Evolutionary conservation across 2,329 filamentous ascomycete genomes (phyloP), one percentile per base, ranked within the genome.

Genomic region (Penicillium sp.): DNA sequence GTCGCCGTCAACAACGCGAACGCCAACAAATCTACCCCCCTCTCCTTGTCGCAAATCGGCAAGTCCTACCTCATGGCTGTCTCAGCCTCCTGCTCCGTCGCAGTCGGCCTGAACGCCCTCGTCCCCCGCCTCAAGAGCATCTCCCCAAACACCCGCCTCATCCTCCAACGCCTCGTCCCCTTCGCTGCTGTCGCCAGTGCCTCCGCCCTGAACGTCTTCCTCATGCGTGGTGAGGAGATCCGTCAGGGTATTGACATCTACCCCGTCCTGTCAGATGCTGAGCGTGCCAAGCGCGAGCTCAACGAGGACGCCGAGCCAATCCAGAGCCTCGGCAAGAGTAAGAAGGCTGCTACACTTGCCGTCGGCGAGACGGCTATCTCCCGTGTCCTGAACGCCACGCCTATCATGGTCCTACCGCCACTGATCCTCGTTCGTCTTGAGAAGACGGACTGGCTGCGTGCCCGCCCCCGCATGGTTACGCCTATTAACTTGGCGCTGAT

Each of bases 191-290:
- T 99, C 11, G 93, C 93, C 30, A 89, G 86, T 56, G 94, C 94
- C 4, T 92, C 91, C 68, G 91, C 87, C 1, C 82, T 99, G 60
- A 99, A 99, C 75, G 94, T 97, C 26, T 95, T 97, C 76, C 84
- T 99, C 53, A 99, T 99, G 94, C 90, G 94, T 57, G 88, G 91
- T 61, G 93, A 97, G 75, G 94, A 99, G 78, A 97, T 99, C 67
- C 84, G 89, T 68, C 85, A 84, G 58, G 94, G 94, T 50, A 99
- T 99, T 69, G 90, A 97, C 73, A 86, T 99, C 36, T 97, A 88
- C 74, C 91, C 92, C 1, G 87, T 91, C 7, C 82, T 92, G 11
- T 87, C 87, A 2, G 86, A 86, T 5, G 81, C 81, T 16, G 87
- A 91, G 70, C 89, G 87, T 75, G 75, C 74, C 47, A 80, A 81